Base-by-base conservation (phyloP, 2,329 filamentous ascomycete genomes). In the Endocalyx cinctus region DNA sequence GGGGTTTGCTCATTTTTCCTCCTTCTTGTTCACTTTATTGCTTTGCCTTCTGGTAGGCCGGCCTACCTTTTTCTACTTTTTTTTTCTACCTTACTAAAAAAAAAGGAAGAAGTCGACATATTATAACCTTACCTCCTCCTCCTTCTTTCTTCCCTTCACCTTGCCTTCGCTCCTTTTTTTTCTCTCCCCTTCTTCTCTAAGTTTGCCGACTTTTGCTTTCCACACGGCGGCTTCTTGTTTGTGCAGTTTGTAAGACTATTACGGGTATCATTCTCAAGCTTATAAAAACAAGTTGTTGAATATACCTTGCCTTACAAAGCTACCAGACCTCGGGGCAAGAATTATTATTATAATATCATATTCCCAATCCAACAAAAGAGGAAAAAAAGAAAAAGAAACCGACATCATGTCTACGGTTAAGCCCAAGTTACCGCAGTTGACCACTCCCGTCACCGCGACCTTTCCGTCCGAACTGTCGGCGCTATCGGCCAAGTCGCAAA, bases 401-500 rank as follows among this genome's bases (percentile, higher is more conserved):
- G 43, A 40, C 63, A 69, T 29, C 48, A 77, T 77, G 54, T 62
- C 73, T 56, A 50, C 65, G 37, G 55, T 54, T 52, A 75, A 74
- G 57, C 77, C 77, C 49, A 81, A 72, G 72, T 68, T 78, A 53
- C 62, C 71, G 48, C 72, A 75, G 62, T 69, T 82, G 58, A 68
- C 72, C 48, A 82, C 78, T 46, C 77, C 77, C 31, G 63, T 77
- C 59, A 76, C 76, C 42, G 72, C 73, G 43, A 77, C 71, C 33
- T 82, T 82, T 51, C 75, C 74, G 18, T 83, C 60, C 51, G 72
- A 70, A 58, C 70, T 72, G 46, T 70, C 72, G 38, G 80, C 79
- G 48, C 70, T 78, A 37, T 77, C 77, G 43, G 77, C 81, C 29
- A 76, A 74, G 46, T 88, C 82, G 31, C 76, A 73, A 46, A 89